Conservation (phyloP, 2,329 filamentous ascomycete species). For the Berkeleyomyces basicola region DNA sequence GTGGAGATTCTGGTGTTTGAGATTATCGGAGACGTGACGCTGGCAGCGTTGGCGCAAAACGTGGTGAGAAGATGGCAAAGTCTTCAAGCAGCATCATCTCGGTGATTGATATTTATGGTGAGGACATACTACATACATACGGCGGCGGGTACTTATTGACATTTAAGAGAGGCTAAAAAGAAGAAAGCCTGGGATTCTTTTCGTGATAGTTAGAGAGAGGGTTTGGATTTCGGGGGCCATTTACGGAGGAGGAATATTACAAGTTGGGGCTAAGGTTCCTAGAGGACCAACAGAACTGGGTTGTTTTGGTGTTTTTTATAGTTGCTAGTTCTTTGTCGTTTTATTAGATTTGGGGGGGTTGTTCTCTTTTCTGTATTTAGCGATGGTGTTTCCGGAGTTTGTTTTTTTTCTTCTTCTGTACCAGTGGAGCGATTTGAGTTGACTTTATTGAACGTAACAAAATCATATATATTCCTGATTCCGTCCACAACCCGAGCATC, state of each 20-base stretch:
- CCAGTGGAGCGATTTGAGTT: too few species aligned
- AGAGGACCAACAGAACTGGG: not conserved
- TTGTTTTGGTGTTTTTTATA: not conserved
- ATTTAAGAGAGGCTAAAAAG: not conserved
- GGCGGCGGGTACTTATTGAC: not conserved
- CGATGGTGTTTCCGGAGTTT: too few species aligned
- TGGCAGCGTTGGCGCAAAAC: conserved; percentile 22
- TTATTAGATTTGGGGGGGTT: not conserved
- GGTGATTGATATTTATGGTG: not conserved
- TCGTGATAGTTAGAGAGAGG: too few species aligned
- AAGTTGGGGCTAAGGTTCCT: not conserved
- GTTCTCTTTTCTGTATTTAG: too few species aligned
- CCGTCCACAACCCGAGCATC: too few species aligned
- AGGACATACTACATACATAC: not conserved
- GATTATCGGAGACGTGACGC: conserved; percentile 27
- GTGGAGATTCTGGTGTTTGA: conserved; percentile 32
- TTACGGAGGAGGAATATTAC: not conserved
- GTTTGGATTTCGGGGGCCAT: not conserved
- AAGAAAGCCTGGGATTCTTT: too few species aligned
- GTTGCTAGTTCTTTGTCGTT: not conserved
- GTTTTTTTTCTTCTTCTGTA: too few species aligned
- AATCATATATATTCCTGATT: too few species aligned
- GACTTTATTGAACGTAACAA: too few species aligned
- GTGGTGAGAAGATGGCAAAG: conserved; percentile 22
- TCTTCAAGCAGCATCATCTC: not conserved